Evolutionary conservation across 2,329 filamentous ascomycete species (phyloP).

Genomic region (Chrysoporthe cubensis): DNA sequence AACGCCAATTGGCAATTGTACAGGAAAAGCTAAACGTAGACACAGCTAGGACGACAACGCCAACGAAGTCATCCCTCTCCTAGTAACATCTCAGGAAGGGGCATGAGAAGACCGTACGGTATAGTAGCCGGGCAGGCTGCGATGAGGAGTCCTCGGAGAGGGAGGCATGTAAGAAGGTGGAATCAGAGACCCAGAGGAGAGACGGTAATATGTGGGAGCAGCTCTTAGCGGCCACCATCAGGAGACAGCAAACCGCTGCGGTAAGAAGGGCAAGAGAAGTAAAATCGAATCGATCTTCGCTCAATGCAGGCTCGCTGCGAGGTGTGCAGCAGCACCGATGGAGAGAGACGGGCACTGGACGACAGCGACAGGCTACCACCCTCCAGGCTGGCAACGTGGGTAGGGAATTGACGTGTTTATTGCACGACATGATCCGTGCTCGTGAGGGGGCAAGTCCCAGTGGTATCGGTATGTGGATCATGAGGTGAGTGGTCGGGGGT

Average conservation of each 20-base stretch:
- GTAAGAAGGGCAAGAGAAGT: conserved; percentile 22
- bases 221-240: conserved; percentile 24
- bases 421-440: conserved; percentile 24
- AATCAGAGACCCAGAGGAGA: conserved; percentile 18
- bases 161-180: conserved; percentile 1
- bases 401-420: conserved; percentile 20
- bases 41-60: conserved; percentile 37
- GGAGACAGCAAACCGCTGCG: conserved; percentile 19
- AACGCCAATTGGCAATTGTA: conserved; percentile 35
- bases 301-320: conserved; percentile 28
- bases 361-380: conserved; percentile 25
- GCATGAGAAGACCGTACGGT: conserved; percentile 32
- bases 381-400: conserved; percentile 26
- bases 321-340: conserved; percentile 25
- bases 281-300: conserved; percentile 24
- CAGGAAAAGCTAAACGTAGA: conserved; percentile 31
- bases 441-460: conserved; percentile 21
- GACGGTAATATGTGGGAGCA: conserved; percentile 8
- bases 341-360: conserved; percentile 22
- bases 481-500: conserved; percentile 20
- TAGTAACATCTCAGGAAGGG: conserved; percentile 33
- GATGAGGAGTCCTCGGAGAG: conserved; percentile 7
- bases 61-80: conserved; percentile 40
- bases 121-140: conserved; percentile 28
- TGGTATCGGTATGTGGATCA: conserved; percentile 14